Evolutionary conservation across 1,284 basidiomycete genomes (phyloP).

Genomic region (Stereum hirsutum): DNA sequence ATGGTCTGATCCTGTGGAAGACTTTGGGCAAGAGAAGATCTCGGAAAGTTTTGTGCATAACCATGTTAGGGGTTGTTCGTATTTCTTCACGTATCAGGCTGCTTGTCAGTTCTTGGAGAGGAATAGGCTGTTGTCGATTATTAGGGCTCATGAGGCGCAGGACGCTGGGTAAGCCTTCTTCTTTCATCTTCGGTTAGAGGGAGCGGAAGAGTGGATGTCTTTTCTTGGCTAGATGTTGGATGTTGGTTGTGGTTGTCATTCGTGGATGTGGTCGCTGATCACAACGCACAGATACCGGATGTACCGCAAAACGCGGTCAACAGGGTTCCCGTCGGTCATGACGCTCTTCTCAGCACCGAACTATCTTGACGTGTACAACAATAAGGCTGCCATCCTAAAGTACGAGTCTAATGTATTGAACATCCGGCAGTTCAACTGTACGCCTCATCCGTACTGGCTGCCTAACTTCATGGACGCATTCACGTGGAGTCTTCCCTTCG

Average conservation of each 20-base stretch:
- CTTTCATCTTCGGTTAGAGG: neutral
- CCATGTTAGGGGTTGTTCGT: constrained; percentile 91
- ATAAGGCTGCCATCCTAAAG: constrained; percentile 94
- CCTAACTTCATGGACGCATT: constrained; percentile 96
- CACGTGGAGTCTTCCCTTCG: constrained; percentile 58
- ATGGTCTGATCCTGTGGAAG: constrained; percentile 92
- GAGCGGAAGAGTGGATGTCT: no score
- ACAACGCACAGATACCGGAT: constrained; percentile 68
- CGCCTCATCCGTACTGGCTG: constrained; percentile 91
- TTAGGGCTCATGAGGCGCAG: constrained; percentile 92
- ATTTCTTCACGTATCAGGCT: constrained; percentile 95
- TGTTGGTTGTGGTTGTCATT: no score
- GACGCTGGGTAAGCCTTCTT: constrained; percentile 71
- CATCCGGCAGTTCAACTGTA: constrained; percentile 92
- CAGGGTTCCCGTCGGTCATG: constrained; percentile 91
- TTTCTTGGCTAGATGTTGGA: no score
- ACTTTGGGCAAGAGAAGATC: constrained; percentile 88
- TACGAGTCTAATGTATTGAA: constrained; percentile 98
- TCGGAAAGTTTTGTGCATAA: constrained; percentile 86
- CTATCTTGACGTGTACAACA: constrained; percentile 94
- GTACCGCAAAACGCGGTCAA: constrained; percentile 95
- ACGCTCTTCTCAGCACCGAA: constrained; percentile 95
- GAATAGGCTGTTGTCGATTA: constrained; percentile 91
- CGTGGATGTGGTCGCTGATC: neutral
- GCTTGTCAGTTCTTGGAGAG: constrained; percentile 92